A percentile compares a stretch with the other conserved stretches of the same genome.
Conservation (phyloP, 2,329 filamentous ascomycete genomes). For the Monosporascus ibericus region DNA sequence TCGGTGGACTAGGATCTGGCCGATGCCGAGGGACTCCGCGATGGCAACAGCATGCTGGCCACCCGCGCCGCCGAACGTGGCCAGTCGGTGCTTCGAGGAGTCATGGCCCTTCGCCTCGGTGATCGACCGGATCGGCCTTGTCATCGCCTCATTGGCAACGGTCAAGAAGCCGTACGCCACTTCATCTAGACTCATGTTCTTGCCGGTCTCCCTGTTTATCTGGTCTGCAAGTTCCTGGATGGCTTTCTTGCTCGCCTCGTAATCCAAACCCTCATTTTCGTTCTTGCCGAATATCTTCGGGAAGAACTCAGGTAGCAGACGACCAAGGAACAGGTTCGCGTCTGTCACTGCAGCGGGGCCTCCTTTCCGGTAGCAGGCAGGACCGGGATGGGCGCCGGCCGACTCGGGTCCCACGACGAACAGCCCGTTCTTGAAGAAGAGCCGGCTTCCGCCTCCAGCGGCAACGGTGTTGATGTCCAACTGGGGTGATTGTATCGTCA, state of each 20-base stretch:
- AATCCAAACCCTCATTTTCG: conserved; percentile 75
- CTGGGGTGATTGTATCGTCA: conserved; percentile 87
- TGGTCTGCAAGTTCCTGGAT: conserved; percentile 71
- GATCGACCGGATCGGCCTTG: conserved; percentile 78
- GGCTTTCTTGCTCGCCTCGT: conserved; percentile 65
- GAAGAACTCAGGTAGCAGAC: conserved; percentile 84
- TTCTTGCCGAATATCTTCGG: conserved; percentile 92
- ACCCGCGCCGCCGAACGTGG: conserved; percentile 87
- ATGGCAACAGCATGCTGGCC: conserved; percentile 92
- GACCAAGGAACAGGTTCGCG: conserved; percentile 79
- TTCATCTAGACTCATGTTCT: conserved; percentile 71
- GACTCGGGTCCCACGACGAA: conserved; percentile 90
- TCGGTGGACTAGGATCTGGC: conserved; percentile 77
- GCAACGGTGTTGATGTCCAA: conserved; percentile 94
- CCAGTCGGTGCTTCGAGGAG: conserved; percentile 81
- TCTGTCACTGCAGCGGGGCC: conserved; percentile 91
- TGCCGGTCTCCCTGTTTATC: conserved; percentile 70
- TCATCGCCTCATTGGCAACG: conserved; percentile 89
- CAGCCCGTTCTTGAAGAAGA: conserved; percentile 84
- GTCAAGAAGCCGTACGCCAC: conserved; percentile 86
- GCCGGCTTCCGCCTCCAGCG: conserved; percentile 75
- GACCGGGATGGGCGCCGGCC: conserved; percentile 81
- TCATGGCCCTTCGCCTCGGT: conserved; percentile 92
- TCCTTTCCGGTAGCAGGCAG: conserved; percentile 84
- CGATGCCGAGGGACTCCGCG: conserved; percentile 75